Evolutionary conservation across 2,329 filamentous ascomycete genomes (phyloP), one percentile per base, ranked within the genome.

Genomic region (Colletotrichum ledebouriae): DNA sequence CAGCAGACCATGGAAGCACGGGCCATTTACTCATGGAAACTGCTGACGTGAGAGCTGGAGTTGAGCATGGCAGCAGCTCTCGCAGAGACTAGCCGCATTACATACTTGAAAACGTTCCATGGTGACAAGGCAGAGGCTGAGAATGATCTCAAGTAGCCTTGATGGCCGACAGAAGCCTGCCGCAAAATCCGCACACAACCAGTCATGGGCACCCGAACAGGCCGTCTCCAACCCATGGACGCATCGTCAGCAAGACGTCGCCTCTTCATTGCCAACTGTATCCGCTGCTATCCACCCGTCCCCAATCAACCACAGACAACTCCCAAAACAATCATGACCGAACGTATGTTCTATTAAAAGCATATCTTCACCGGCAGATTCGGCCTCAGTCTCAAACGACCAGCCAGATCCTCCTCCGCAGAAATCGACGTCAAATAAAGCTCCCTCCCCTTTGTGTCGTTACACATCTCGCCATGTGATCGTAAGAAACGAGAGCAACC

Each of bases 311-410:
- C 34, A 13, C 29, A 29, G 11, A 9, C 3, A 17, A n/a, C 6
- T 7, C 17, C n/a, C 42, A 39, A n/a, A 39, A 61, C 15, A 22
- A 22, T 50, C 55, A 46, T 66, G 49, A 56, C 37, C 49, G 55
- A 69, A 66, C 55, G 41, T 65, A 50, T 57, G 39, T 56, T 69
- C 56, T 69, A 69, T 60, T 69, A 69, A 60, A 69, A 49, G 17
- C 61, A 60, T 66, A 69, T 66, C 55, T 49, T 69, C 66, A 25
- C 34, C 17, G 42, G 61, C 61, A 50, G 42, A 52, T 34, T 56
- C n/a, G 61, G 56, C 56, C 29, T 56, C 34, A 13, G 66, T 56
- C 34, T 29, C 10, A 55, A 6, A 20, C 11, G 20, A 59, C 66
- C 49, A 55, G 55, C 62, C 25, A 22, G 56, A 50, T 42, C 61